These are phyloP conservation scores for Lepiota subincarnata DNA, from an alignment of 768 basidiomycete genomes.

Conservation along the genomic window DNA sequence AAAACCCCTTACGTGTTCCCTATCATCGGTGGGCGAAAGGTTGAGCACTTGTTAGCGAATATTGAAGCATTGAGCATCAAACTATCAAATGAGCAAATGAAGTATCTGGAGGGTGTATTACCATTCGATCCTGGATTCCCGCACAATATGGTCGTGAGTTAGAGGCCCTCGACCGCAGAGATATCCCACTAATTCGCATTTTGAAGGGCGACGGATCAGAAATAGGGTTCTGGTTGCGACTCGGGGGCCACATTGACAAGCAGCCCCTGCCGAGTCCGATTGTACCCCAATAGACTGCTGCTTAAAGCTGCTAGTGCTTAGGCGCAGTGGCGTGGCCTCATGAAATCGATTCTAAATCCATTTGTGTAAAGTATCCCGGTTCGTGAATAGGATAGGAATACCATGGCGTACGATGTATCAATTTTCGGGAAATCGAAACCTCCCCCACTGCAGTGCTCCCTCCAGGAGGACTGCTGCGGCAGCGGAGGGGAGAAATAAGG, in stretches of 20 bases:
- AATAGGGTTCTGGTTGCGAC: not conserved
- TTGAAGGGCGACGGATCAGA: not conserved
- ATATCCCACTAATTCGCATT: not conserved
- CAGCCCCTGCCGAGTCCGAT: not conserved
- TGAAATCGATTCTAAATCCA: no score
- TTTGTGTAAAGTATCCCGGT: no score
- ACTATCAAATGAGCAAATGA: constrained; percentile 42
- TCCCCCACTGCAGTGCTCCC: no score
- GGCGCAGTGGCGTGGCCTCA: no score
- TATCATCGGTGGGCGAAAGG: constrained; percentile 47
- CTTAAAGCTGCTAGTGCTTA: no score
- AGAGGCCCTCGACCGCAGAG: not conserved
- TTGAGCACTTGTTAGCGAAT: constrained; percentile 48
- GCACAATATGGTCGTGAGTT: constrained; percentile 26
- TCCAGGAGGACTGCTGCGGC: no score
- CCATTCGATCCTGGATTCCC: constrained; percentile 49
- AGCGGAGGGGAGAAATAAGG: no score
- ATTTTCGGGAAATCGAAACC: no score
- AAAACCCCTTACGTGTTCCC: constrained; percentile 53
- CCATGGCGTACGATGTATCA: no score
- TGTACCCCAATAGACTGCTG: no score
- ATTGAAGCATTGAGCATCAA: constrained; percentile 45
- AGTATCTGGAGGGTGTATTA: constrained; percentile 38
- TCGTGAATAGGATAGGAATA: no score
- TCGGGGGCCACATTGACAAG: not conserved